Base-by-base conservation (phyloP, 2,329 filamentous ascomycete genomes). In the Fusarium verticillioides region DNA sequence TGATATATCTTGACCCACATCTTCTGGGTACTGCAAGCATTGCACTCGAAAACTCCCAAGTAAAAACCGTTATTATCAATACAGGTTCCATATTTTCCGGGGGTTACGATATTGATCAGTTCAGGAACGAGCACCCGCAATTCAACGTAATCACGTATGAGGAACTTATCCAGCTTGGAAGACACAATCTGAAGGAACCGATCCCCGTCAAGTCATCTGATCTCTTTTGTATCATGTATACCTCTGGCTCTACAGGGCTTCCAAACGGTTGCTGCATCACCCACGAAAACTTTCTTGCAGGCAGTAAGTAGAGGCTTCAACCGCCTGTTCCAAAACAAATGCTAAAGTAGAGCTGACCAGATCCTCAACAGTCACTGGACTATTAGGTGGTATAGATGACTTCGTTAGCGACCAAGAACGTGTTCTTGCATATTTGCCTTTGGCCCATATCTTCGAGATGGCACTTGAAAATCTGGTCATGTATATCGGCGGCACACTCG, bases 401-500 rank as follows among this genome's bases (percentile, higher is more conserved):
- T 92, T 92, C 78, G 89, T 98, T 54, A 92, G 91, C 69, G 91
- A 92, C 66, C 90, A 88, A 50, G 96, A 99, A 77, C 88, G 89
- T 52, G 87, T 98, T 47, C 88, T 99, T 49, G 94, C 95, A 28
- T 99, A 98, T 82, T 90, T 99, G 19, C 96, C 96, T 4, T 91
- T 97, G 61, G 95, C 96, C 4, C 96, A 99, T 81, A 98, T 98
- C 78, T 91, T 98, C 78, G 96, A 99, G 83, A 96, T 97, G 83
- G 93, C 96, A 66, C 94, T 99, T 74, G 96, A 99, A 84, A 98
- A 97, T 81, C 87, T 95, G 10, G 94, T 93, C 66, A 84, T 99
- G 69, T 96, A 91, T 84, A 93, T 96, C 87, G 96, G 96, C 75
- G 95, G 92, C 76, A 95, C 93, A 36, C 91, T 99, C 85, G 96